Conservation (phyloP, 129 eudicot species). For the Flaveria robusta region DNA sequence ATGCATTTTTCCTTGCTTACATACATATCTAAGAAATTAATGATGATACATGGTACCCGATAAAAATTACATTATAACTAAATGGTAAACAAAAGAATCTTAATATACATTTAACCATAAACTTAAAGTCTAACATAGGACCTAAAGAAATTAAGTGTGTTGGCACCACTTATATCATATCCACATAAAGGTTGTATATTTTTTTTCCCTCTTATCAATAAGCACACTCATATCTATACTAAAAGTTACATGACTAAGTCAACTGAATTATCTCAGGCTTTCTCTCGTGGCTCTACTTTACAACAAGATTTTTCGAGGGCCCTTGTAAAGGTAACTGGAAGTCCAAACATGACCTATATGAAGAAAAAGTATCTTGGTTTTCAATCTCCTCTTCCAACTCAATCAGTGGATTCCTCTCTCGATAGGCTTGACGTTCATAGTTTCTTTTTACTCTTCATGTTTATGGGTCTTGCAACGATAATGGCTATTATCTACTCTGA, state of each 20-base stretch:
- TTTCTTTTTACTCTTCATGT: conserved; percentile 19
- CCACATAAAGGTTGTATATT: too few species aligned
- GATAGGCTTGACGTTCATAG: conserved; percentile 27
- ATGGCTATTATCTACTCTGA: conserved; percentile 23
- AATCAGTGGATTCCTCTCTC: not conserved
- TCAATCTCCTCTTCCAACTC: conserved; percentile 1
- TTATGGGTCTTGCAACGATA: conserved; percentile 18
- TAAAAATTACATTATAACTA: too few species aligned
- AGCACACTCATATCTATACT: not conserved
- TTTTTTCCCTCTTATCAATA: too few species aligned
- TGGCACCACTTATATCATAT: too few species aligned
- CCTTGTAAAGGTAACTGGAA: conserved; percentile 21
- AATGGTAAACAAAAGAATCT: too few species aligned
- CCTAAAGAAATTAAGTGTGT: too few species aligned
- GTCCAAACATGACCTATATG: not conserved
- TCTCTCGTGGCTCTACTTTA: conserved; percentile 20
- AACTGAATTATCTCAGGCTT: conserved; percentile 26
- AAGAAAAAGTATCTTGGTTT: conserved; percentile 11
- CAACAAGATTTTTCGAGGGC: conserved; percentile 22
- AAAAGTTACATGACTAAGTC: not conserved
- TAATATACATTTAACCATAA: too few species aligned
- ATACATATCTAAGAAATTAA: too few species aligned
- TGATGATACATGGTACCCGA: too few species aligned
- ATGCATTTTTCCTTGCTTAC: too few species aligned
- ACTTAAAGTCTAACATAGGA: too few species aligned